Conservation (phyloP, 2,329 filamentous ascomycete species). For the Pseudogymnoascus destructans region DNA sequence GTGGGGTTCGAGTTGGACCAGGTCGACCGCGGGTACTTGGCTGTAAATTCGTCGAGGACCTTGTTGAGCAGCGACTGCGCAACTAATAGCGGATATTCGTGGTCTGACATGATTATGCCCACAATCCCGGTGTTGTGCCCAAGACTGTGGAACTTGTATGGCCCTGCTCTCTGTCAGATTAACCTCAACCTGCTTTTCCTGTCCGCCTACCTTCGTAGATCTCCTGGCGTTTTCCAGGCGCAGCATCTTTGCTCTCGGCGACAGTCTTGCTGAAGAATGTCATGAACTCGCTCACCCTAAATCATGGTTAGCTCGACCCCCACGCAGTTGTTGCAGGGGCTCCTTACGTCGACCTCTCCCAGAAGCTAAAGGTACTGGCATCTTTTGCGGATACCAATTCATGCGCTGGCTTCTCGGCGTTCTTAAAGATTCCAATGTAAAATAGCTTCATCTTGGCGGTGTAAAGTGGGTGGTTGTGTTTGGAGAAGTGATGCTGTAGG, state of each 20-base stretch:
- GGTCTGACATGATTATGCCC: slow-evolving; percentile 65
- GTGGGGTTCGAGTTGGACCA: slow-evolving; percentile 45
- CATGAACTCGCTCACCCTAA: slow-evolving; percentile 48
- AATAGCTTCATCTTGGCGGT: slow-evolving; percentile 63
- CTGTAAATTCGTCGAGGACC: slow-evolving; percentile 74
- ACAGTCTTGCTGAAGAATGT: slow-evolving; percentile 76
- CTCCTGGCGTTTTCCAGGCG: slow-evolving; percentile 69
- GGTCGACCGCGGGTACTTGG: slow-evolving; percentile 56
- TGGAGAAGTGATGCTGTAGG: slow-evolving; percentile 1
- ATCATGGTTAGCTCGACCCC: slow-evolving; percentile 30
- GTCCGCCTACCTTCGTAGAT: slow-evolving; percentile 56
- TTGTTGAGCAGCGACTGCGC: slow-evolving; percentile 82
- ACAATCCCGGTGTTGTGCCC: slow-evolving; percentile 60
- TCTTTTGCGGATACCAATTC: slow-evolving; percentile 39
- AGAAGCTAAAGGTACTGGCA: slow-evolving; percentile 4
- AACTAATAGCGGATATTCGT: slow-evolving; percentile 62
- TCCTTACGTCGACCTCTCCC: slow-evolving; percentile 7
- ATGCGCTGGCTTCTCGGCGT: slow-evolving; percentile 60
- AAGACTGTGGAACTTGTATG: slow-evolving; percentile 69
- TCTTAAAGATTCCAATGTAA: slow-evolving; percentile 80
- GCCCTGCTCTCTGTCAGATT: slow-evolving; percentile 26
- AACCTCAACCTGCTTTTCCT: neutral
- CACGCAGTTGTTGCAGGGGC: slow-evolving; percentile 3
- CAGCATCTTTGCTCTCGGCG: slow-evolving; percentile 57
- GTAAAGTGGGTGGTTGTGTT: slow-evolving; percentile 6